Evolutionary conservation across 176 grass and related monocot species (phyloP), one percentile per base, ranked within the genome.

Genomic region (Metroxylon sagu): DNA sequence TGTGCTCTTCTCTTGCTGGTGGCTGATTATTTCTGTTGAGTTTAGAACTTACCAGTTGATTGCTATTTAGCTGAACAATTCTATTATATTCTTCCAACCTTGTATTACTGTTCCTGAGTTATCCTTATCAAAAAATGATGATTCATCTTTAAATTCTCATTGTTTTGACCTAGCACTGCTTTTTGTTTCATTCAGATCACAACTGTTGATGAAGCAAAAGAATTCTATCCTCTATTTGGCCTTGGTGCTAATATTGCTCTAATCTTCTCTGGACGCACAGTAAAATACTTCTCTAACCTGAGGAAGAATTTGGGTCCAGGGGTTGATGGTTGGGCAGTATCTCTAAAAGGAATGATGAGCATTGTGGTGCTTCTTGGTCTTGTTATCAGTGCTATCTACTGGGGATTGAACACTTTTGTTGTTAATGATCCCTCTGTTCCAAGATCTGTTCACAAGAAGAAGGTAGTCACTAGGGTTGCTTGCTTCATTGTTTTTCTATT

Each of bases 281-380:
- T 95, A 26, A 95, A 89, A 35, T 89, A 83, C 64, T 95, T 95
- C 82, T 95, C 89, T 71, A 95, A 95, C 72, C 51, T 95, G 61
- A 64, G 89, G 8, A 82, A 85, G 61, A 85, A 80, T 67, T 80
- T 95, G 76, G 89, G 85, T 66, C 85, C 89, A 54, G 85, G 85
- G 35, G 52, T 95, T 68, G 89, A 95, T 66, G 89, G 85, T 55
- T 95, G 89, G 89, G 85, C 77, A 62, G 66, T 95, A 48, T 95
- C 85, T 62, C 65, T 95, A 53, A 95, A 89, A 80, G 85, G 85
- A 76, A 95, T 95, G 89, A 95, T 95, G 89, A 80, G 89, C 68
- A 89, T 95, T 29, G 89, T 95, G 12, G 85, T 95, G 19, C 48
- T 89, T 71, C 78, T 95, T 59, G 89, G 85, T 43, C 18, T 95